Percentiles rank a stretch among this genome's conserved stretches.
Evolutionary conservation across 441 rosid genomes (phyloP).

Genomic region (Jatropha multifida): DNA sequence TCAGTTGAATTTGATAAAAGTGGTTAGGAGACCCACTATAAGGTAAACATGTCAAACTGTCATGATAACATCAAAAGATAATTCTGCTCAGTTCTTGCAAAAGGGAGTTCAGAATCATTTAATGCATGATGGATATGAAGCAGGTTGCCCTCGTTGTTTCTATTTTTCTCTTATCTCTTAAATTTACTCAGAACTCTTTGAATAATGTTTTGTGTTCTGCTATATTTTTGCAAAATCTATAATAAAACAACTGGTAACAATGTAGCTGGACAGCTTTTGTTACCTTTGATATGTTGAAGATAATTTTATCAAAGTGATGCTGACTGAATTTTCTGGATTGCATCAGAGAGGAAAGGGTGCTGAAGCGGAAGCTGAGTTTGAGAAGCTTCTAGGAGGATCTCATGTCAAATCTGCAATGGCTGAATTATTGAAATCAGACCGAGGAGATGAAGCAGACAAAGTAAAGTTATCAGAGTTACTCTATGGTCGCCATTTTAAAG

Average conservation of each 20-base stretch:
- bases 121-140: not conserved
- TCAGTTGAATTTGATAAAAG: not conserved
- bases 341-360: conserved; percentile 68
- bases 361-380: conserved; percentile 85
- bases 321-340: conserved; percentile 24
- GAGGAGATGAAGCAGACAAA: conserved; percentile 62
- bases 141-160: not conserved
- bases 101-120: not conserved
- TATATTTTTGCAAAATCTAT: not conserved
- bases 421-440: conserved; percentile 68
- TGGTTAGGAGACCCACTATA: not conserved
- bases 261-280: not conserved
- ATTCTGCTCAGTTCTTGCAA: not conserved
- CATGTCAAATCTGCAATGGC: conserved; percentile 82
- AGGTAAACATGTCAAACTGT: not conserved
- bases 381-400: conserved; percentile 75
- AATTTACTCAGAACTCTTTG: not conserved
- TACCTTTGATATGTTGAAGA: not conserved
- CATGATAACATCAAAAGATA: not conserved
- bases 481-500: conserved; percentile 74
- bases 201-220: not conserved
- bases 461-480: conserved; percentile 69
- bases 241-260: not conserved
- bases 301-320: conserved; percentile 15
- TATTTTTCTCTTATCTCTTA: not conserved